Evolutionary conservation across 805 yeast genomes (phyloP).

Genomic region (Candida pini): DNA sequence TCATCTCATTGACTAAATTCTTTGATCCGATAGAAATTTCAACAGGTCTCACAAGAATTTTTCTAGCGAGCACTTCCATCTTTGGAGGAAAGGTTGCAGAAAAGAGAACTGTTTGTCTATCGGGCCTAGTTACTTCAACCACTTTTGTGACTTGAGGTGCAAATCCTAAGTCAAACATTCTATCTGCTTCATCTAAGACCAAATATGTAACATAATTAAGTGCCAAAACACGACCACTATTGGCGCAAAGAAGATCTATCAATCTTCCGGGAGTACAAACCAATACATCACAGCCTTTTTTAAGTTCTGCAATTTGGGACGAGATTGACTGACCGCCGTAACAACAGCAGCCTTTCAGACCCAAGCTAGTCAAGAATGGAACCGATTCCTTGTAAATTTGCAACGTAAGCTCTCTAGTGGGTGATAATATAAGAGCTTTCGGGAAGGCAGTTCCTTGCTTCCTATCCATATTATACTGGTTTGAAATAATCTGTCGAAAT

Average conservation of each 20-base stretch:
- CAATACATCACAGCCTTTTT: conserved; percentile 70
- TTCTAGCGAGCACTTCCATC: conserved; percentile 69
- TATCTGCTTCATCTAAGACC: conserved; percentile 94
- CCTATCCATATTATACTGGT: conserved; percentile 33
- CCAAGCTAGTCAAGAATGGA: conserved; percentile 47
- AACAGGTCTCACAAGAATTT: conserved; percentile 57
- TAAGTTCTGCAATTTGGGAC: conserved; percentile 72
- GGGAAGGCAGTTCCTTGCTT: conserved; percentile 61
- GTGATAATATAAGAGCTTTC: conserved; percentile 72
- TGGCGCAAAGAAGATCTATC: conserved; percentile 81
- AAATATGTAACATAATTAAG: conserved; percentile 67
- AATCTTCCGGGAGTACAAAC: conserved; percentile 96
- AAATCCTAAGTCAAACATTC: conserved; percentile 96
- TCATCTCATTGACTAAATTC: conserved; percentile 75
- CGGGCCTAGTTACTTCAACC: conserved; percentile 71
- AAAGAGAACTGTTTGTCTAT: conserved; percentile 81
- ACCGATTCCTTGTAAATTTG: conserved; percentile 71
- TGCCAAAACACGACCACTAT: conserved; percentile 69
- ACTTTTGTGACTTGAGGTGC: conserved; percentile 91
- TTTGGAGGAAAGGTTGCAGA: conserved; percentile 90
- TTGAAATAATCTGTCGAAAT: conserved; percentile 77
- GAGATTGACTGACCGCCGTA: conserved; percentile 89
- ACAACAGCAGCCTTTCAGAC: conserved; percentile 63
- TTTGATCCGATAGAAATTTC: conserved; percentile 77
- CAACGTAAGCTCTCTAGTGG: conserved; percentile 86